Evolutionary conservation across 192 early-diverging fungal genomes (phyloP).

Genomic region (Podila minutissima): DNA sequence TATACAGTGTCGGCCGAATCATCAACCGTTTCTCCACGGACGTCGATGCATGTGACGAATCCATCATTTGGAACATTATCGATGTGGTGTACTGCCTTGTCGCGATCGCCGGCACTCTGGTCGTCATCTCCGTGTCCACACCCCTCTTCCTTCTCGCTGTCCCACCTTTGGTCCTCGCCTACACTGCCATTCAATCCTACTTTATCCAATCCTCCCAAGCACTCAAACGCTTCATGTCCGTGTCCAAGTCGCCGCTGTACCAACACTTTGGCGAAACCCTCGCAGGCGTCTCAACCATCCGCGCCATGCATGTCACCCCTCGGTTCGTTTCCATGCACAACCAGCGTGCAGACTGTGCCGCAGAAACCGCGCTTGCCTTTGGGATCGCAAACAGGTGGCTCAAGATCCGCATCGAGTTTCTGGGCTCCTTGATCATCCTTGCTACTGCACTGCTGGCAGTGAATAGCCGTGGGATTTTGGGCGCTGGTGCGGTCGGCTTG

Average conservation of each 20-base stretch:
- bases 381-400: constrained; percentile 74
- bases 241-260: constrained; percentile 82
- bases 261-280: constrained; percentile 83
- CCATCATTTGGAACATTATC: constrained; percentile 57
- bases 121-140: constrained; percentile 64
- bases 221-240: constrained; percentile 84
- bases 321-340: constrained; percentile 78
- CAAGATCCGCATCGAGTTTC: constrained; percentile 76
- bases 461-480: constrained; percentile 60
- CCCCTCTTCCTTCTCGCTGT: constrained; percentile 79
- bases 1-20: constrained; percentile 79
- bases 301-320: constrained; percentile 76
- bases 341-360: constrained; percentile 69
- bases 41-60: constrained; percentile 84
- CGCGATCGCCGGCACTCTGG: constrained; percentile 63
- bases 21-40: constrained; percentile 93
- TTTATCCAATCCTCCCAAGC: constrained; percentile 83
- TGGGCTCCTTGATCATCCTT: constrained; percentile 83
- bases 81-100: constrained; percentile 53
- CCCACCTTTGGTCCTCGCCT: constrained; percentile 70
- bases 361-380: constrained; percentile 75
- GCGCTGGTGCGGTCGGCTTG: constrained; percentile 73
- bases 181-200: constrained; percentile 70
- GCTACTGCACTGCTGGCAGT: constrained; percentile 80
- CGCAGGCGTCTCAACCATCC: constrained; percentile 82